Conservation (phyloP, 495 filamentous ascomycete species). For the Xylaria palmicola region DNA sequence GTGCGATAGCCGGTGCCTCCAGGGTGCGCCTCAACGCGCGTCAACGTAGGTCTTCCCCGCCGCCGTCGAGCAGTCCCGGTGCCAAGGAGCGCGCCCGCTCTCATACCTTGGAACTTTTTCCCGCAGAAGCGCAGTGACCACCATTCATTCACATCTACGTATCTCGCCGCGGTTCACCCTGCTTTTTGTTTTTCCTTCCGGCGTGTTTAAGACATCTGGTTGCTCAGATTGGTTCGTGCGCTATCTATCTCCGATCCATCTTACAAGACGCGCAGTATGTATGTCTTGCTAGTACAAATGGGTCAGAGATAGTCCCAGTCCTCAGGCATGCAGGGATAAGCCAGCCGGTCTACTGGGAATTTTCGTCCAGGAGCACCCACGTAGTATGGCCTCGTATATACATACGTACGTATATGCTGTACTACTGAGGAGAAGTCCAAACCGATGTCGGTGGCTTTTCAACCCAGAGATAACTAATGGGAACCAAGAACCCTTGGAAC, state of each 20-base stretch:
- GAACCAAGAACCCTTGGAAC: neutral
- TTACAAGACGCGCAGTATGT: neutral
- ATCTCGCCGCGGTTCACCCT: neutral
- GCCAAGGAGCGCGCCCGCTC: constrained; percentile 1
- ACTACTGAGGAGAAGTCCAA: too few species aligned
- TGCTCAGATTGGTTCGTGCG: neutral
- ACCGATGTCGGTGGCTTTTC: neutral
- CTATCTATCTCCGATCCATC: too few species aligned
- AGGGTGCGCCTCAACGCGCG: neutral
- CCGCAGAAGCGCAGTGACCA: neutral
- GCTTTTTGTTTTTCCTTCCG: neutral
- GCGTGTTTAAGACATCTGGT: neutral
- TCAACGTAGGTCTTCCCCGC: neutral
- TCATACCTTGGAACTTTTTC: neutral
- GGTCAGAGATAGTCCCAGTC: too few species aligned
- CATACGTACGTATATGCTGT: too few species aligned
- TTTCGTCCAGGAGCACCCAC: too few species aligned
- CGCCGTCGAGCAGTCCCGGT: neutral
- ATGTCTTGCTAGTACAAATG: neutral
- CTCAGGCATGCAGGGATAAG: neutral
- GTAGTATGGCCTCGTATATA: too few species aligned
- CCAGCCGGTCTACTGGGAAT: neutral
- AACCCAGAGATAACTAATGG: neutral
- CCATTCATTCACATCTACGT: too few species aligned
- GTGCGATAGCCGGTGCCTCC: neutral